Conservation (phyloP, 1,139 yeast genomes). For the Hansenula sp. region DNA sequence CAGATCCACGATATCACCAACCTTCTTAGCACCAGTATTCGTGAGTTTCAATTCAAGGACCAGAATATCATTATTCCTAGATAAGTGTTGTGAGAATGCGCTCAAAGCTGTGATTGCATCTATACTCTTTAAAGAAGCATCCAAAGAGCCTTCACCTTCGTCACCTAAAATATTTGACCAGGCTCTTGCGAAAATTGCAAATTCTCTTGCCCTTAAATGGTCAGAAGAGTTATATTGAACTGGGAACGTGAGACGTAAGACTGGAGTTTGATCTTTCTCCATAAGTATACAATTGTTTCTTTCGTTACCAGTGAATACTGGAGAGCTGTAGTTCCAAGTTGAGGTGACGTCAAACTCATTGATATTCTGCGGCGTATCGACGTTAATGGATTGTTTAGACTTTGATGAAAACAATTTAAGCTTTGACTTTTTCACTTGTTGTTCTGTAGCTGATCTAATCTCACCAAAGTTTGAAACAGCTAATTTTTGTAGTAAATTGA, state of each 20-base stretch:
- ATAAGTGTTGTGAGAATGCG: conserved; percentile 37
- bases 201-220: conserved; percentile 13
- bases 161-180: conserved; percentile 64
- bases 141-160: conserved; percentile 47
- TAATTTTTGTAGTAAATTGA: conserved; percentile 49
- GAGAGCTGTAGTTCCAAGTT: conserved; percentile 11
- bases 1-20: conserved; percentile 26
- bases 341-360: conserved; percentile 13
- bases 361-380: not conserved
- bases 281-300: conserved; percentile 24
- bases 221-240: conserved; percentile 10
- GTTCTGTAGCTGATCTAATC: conserved; percentile 14
- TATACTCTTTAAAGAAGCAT: conserved; percentile 27
- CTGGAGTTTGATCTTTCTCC: conserved; percentile 24
- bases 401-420: conserved; percentile 3
- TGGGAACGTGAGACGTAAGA: conserved; percentile 39
- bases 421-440: conserved; percentile 7
- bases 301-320: conserved; percentile 19
- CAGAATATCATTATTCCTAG: conserved; percentile 30
- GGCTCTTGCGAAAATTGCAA: conserved; percentile 29
- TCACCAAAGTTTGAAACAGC: conserved; percentile 39
- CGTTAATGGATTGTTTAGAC: not conserved
- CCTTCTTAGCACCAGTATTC: conserved; percentile 30
- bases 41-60: conserved; percentile 46
- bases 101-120: conserved; percentile 31